Evolutionary conservation across 2,329 filamentous ascomycete species (phyloP).

Genomic region (Neurospora crassa): DNA sequence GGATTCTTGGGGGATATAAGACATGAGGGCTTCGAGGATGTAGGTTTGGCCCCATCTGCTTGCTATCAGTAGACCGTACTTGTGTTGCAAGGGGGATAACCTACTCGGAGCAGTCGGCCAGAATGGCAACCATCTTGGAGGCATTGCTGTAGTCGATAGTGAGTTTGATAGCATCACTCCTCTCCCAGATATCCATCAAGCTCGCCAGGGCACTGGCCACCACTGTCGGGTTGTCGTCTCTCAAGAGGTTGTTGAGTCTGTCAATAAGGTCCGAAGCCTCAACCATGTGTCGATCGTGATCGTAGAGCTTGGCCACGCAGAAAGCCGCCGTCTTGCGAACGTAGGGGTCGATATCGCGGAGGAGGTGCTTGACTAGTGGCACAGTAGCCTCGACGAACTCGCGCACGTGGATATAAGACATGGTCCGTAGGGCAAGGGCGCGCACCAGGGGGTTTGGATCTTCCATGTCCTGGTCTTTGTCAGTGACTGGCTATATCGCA

Average conservation of each 20-base stretch:
- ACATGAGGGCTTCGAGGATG: slow-evolving; percentile 95
- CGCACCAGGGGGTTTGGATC: slow-evolving; percentile 87
- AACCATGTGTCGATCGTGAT: slow-evolving; percentile 85
- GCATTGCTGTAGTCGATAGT: slow-evolving; percentile 97
- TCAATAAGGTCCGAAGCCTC: slow-evolving; percentile 90
- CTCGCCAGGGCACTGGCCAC: slow-evolving; percentile 87
- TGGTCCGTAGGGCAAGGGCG: slow-evolving; percentile 83
- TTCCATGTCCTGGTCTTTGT: slow-evolving; percentile 66
- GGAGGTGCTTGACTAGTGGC: slow-evolving; percentile 69
- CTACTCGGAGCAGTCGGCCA: slow-evolving; percentile 94
- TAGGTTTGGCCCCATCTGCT: slow-evolving; percentile 95
- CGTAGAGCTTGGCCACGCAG: slow-evolving; percentile 94
- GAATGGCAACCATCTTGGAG: slow-evolving; percentile 93
- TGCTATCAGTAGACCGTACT: slow-evolving; percentile 8
- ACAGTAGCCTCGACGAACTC: slow-evolving; percentile 92
- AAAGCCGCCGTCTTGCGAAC: slow-evolving; percentile 96
- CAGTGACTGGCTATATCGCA: slow-evolving; percentile 2
- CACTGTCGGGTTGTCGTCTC: slow-evolving; percentile 95
- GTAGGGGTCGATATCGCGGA: slow-evolving; percentile 85
- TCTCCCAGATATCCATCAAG: slow-evolving; percentile 96
- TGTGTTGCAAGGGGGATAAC: slow-evolving; percentile 24
- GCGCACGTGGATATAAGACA: slow-evolving; percentile 94
- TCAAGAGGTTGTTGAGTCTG: slow-evolving; percentile 75
- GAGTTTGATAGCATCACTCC: slow-evolving; percentile 93
- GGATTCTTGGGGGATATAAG: slow-evolving; percentile 88